Conservation (phyloP, 352 stramenopile species). For the Albugo laibachii region DNA sequence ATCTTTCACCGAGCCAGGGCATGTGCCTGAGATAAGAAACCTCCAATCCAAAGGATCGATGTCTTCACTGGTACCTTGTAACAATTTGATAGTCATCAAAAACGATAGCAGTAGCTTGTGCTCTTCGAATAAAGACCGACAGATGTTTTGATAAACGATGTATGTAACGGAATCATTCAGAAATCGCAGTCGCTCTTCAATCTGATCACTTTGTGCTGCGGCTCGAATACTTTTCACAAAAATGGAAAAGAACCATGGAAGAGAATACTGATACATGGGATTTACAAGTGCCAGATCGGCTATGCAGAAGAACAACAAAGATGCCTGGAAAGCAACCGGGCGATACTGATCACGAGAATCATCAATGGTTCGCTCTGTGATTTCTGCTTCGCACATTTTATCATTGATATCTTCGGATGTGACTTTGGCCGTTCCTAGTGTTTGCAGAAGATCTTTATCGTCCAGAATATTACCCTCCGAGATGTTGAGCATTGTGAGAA, state of each 20-base stretch:
- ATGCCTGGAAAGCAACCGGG: slow-evolving; percentile 75
- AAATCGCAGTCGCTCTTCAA: slow-evolving; percentile 65
- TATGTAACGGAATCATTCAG: slow-evolving; percentile 87
- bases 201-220: slow-evolving; percentile 63
- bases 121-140: slow-evolving; percentile 84
- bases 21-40: slow-evolving; percentile 84
- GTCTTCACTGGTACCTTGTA: slow-evolving; percentile 33
- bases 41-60: slow-evolving; percentile 85
- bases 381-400: slow-evolving; percentile 83
- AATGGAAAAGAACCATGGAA: slow-evolving; percentile 84
- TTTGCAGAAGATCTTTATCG: slow-evolving; percentile 85
- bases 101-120: slow-evolving; percentile 91
- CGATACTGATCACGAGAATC: slow-evolving; percentile 78
- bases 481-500: slow-evolving; percentile 85
- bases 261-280: slow-evolving; percentile 89
- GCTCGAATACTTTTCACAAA: slow-evolving; percentile 80
- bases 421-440: slow-evolving; percentile 79
- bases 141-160: slow-evolving; percentile 88
- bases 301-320: slow-evolving; percentile 86
- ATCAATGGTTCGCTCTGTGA: slow-evolving; percentile 84
- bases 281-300: slow-evolving; percentile 79
- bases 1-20: slow-evolving; percentile 35
- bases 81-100: slow-evolving; percentile 74
- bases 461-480: slow-evolving; percentile 87
- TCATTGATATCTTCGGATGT: slow-evolving; percentile 85